Evolutionary conservation across 129 eudicot species (phyloP).

Genomic region (Sambucus nigra): DNA sequence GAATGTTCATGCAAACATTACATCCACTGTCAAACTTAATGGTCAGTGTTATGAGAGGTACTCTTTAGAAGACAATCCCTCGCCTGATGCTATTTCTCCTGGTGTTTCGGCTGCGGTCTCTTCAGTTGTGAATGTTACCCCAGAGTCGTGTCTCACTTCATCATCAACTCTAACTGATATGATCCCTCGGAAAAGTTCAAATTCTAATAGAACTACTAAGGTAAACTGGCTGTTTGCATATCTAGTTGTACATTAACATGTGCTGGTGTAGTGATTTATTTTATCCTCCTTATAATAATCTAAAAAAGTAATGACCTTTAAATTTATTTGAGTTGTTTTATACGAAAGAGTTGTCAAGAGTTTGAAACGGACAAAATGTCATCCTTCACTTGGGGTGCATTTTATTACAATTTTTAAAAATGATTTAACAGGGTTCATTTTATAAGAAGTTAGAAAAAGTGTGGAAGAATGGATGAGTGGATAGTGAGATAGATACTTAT

Average conservation of each 20-base stretch:
- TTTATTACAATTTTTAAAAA: too few relatives aligned
- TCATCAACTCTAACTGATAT: conserved; percentile 29
- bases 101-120: conserved; percentile 20
- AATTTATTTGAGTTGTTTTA: too few relatives aligned
- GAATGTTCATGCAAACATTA: conserved; percentile 5
- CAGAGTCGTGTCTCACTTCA: conserved; percentile 29
- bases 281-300: background rate
- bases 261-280: background rate
- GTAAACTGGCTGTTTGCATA: conserved; percentile 24
- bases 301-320: background rate
- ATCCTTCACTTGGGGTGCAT: too few relatives aligned
- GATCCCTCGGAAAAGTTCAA: conserved; percentile 33
- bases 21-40: conserved; percentile 15
- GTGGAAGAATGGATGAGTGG: too few relatives aligned
- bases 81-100: conserved; percentile 11
- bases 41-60: conserved; percentile 14
- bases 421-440: too few relatives aligned
- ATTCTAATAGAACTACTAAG: conserved; percentile 33
- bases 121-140: conserved; percentile 2
- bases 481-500: too few relatives aligned
- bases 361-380: too few relatives aligned
- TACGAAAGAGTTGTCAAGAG: too few relatives aligned
- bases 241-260: background rate
- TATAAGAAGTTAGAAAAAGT: too few relatives aligned
- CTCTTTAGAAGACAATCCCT: conserved; percentile 11